Percentiles rank a stretch among this genome's conserved stretches.
Evolutionary conservation across 2,329 filamentous ascomycete species (phyloP).

Genomic region (Talaromyces piceae): DNA sequence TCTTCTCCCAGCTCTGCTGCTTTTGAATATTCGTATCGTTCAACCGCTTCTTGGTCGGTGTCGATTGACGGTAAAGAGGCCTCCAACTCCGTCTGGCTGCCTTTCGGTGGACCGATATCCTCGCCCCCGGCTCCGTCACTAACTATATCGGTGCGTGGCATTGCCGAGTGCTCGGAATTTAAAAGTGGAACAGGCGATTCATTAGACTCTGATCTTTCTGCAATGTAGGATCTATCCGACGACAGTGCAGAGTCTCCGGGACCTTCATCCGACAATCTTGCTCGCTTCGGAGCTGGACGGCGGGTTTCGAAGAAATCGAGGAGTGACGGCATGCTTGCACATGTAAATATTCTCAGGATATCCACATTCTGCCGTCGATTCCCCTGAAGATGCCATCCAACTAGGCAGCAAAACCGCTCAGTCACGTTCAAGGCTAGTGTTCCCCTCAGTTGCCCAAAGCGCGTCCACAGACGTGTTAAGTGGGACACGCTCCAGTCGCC

Average conservation of each 20-base stretch:
- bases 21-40: slow-evolving; percentile 67
- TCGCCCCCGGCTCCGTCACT: slow-evolving; percentile 25
- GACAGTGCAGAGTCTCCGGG: background rate
- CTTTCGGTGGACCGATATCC: slow-evolving; percentile 21
- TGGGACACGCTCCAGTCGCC: slow-evolving; percentile 9
- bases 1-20: slow-evolving; percentile 43
- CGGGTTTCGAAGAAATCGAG: slow-evolving; percentile 30
- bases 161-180: slow-evolving; percentile 14
- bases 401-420: background rate
- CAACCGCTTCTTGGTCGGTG: slow-evolving; percentile 63
- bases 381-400: slow-evolving; percentile 2
- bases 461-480: slow-evolving; percentile 18
- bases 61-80: slow-evolving; percentile 61
- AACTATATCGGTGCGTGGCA: slow-evolving; percentile 28
- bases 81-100: slow-evolving; percentile 59
- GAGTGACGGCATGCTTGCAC: slow-evolving; percentile 19
- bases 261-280: slow-evolving; percentile 18
- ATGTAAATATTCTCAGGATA: background rate
- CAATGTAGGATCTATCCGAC: background rate
- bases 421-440: background rate
- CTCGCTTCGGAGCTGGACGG: slow-evolving; percentile 24
- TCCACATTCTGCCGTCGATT: slow-evolving; percentile 12
- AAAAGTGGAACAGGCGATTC: background rate
- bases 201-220: background rate
- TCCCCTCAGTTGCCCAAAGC: background rate